Conservation (phyloP, 2,329 filamentous ascomycete genomes). For the Clarireedia homoeocarpa region DNA sequence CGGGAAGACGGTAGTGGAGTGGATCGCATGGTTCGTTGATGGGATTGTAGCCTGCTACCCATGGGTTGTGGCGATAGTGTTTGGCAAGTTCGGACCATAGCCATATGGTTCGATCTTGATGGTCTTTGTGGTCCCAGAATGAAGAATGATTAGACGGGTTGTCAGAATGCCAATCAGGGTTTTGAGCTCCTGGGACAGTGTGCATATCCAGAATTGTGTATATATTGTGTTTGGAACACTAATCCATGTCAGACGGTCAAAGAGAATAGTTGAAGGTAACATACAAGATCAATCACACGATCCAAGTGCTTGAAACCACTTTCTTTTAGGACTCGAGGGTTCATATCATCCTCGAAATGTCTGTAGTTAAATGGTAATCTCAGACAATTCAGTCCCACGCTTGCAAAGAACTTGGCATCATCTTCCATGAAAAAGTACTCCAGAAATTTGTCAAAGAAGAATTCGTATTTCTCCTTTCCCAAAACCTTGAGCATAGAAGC, state of each 20-base stretch:
- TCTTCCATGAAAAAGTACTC: conserved; percentile 48
- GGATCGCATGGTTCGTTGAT: conserved; percentile 31
- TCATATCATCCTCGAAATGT: conserved; percentile 46
- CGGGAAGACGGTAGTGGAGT: conserved; percentile 30
- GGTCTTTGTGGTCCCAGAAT: conserved; percentile 41
- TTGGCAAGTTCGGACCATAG: conserved; percentile 37
- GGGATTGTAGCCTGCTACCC: conserved; percentile 27
- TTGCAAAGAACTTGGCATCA: conserved; percentile 51
- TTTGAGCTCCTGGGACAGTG: conserved; percentile 38
- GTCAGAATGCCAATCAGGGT: conserved; percentile 41
- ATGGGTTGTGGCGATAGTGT: conserved; percentile 36
- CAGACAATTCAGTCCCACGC: conserved; percentile 48
- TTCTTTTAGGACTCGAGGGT: conserved; percentile 39
- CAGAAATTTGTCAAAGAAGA: conserved; percentile 45
- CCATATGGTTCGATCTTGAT: conserved; percentile 38
- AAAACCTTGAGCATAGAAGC: conserved; percentile 44
- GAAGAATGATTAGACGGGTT: conserved; percentile 32
- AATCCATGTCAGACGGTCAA: not conserved
- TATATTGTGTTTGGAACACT: conserved; percentile 34
- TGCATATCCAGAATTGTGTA: conserved; percentile 41
- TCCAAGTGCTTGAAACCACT: conserved; percentile 43
- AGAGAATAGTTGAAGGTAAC: not conserved
- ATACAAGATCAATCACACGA: conserved; percentile 36
- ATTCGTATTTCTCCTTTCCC: conserved; percentile 48
- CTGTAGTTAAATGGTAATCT: conserved; percentile 55